Conservation (phyloP, 768 basidiomycete genomes). For the Hemileccinum rubropunctum region DNA sequence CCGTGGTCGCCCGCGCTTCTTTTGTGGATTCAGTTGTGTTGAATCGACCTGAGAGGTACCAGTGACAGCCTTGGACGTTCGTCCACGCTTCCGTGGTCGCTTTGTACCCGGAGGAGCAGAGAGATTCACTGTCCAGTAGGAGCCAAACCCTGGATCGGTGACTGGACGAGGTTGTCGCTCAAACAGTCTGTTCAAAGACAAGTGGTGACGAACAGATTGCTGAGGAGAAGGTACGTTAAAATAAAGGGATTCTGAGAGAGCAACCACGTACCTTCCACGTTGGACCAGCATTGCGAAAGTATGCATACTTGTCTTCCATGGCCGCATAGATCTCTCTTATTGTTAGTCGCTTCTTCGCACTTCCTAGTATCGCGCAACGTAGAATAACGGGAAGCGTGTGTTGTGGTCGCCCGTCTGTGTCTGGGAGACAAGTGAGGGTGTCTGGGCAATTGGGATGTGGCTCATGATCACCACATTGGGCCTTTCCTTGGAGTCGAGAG, state of each 20-base stretch:
- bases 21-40: conserved; percentile 22
- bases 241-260: not conserved
- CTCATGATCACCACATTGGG: conserved; percentile 44
- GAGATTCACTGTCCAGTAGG: conserved; percentile 89
- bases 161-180: conserved; percentile 80
- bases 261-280: conserved; percentile 71
- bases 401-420: conserved; percentile 76
- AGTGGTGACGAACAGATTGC: conserved; percentile 88
- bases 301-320: conserved; percentile 83
- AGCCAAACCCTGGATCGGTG: conserved; percentile 83
- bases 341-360: conserved; percentile 69
- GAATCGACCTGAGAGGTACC: conserved; percentile 13
- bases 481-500: conserved; percentile 21
- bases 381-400: conserved; percentile 84
- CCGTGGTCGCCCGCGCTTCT: conserved; percentile 42
- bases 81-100: conserved; percentile 77
- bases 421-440: conserved; percentile 71
- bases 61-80: conserved; percentile 47
- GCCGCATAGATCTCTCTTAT: conserved; percentile 84
- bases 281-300: conserved; percentile 75
- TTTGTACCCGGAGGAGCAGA: conserved; percentile 84
- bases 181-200: conserved; percentile 79
- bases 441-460: conserved; percentile 78
- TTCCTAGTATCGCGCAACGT: conserved; percentile 80
- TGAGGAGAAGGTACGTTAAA: conserved; percentile 28